Evolutionary conservation across 2,329 filamentous ascomycete species (phyloP).

Genomic region (Xylariales sp.): DNA sequence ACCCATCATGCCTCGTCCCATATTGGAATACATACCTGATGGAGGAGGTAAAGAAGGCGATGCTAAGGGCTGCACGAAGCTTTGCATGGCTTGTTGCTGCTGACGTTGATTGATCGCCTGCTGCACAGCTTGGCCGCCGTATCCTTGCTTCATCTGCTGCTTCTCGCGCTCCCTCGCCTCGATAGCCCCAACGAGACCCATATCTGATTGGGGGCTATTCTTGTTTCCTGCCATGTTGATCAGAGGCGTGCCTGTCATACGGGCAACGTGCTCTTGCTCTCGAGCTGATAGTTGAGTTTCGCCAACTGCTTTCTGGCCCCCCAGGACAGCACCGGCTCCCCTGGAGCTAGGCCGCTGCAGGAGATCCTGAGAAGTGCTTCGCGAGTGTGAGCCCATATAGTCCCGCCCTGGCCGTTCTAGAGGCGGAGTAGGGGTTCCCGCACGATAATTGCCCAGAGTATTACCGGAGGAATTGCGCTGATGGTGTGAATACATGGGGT

Average conservation of each 20-base stretch:
- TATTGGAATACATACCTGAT: constrained; percentile 27
- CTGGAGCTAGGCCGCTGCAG: constrained; percentile 46
- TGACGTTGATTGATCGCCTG: constrained; percentile 68
- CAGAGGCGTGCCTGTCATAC: constrained; percentile 72
- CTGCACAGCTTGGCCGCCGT: constrained; percentile 67
- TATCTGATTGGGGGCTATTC: constrained; percentile 45
- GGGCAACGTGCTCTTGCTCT: constrained; percentile 85
- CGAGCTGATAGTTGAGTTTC: constrained; percentile 70
- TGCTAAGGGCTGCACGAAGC: constrained; percentile 23
- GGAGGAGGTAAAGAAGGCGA: constrained; percentile 19
- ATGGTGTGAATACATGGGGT: constrained; percentile 55
- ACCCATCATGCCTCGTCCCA: constrained; percentile 13
- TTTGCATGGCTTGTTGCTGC: constrained; percentile 40
- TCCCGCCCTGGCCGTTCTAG: constrained; percentile 38
- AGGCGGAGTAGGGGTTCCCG: constrained; percentile 38
- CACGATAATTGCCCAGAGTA: constrained; percentile 32
- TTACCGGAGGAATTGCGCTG: constrained; percentile 54
- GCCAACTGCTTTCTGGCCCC: constrained; percentile 34
- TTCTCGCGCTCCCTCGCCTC: constrained; percentile 76
- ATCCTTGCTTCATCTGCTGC: constrained; percentile 62
- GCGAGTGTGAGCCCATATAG: constrained; percentile 36
- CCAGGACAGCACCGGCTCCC: constrained; percentile 46
- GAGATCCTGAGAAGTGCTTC: constrained; percentile 38
- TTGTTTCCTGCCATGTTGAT: constrained; percentile 60
- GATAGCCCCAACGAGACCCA: constrained; percentile 73